Conservation (phyloP, 805 yeast species). For the Barnettozyma sucrosica region DNA sequence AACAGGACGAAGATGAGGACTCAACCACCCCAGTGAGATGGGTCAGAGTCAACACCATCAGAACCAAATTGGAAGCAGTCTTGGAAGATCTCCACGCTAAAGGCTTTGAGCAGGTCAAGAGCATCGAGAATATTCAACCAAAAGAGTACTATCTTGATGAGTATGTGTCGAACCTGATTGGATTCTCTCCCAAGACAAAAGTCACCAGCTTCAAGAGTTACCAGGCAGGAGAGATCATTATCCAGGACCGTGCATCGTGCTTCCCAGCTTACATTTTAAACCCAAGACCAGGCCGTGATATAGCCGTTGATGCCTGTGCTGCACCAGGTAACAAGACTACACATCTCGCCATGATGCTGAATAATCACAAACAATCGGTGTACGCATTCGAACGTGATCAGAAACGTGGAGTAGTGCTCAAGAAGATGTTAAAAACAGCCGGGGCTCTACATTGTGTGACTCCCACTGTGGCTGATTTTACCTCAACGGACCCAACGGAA, state of each 20-base stretch:
- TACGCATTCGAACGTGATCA: slow-evolving; percentile 86
- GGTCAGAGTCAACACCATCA: slow-evolving; percentile 69
- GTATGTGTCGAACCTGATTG: slow-evolving; percentile 70
- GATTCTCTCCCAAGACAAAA: slow-evolving; percentile 71
- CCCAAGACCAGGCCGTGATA: slow-evolving; percentile 47
- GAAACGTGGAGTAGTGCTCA: slow-evolving; percentile 61
- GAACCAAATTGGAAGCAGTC: slow-evolving; percentile 29
- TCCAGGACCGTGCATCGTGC: slow-evolving; percentile 96
- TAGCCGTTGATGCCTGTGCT: slow-evolving; percentile 87
- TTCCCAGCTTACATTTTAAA: slow-evolving; percentile 84
- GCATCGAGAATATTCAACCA: slow-evolving; percentile 38
- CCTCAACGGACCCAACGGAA: slow-evolving; percentile 41
- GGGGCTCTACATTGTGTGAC: slow-evolving; percentile 43
- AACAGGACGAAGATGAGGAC: slow-evolving; percentile 40
- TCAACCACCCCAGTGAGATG: slow-evolving; percentile 63
- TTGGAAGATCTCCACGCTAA: slow-evolving; percentile 21
- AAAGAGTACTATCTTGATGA: slow-evolving; percentile 70
- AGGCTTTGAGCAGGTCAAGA: slow-evolving; percentile 33
- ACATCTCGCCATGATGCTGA: slow-evolving; percentile 69
- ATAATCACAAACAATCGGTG: slow-evolving; percentile 36
- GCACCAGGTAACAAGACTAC: slow-evolving; percentile 99
- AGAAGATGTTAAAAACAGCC: slow-evolving; percentile 76
- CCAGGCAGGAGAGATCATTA: slow-evolving; percentile 69
- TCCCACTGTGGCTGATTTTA: slow-evolving; percentile 49
- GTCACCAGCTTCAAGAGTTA: slow-evolving; percentile 67